phyloP scores from a whole-genome alignment of 306 rosid species.

The Crataegus laevigata region DNA sequence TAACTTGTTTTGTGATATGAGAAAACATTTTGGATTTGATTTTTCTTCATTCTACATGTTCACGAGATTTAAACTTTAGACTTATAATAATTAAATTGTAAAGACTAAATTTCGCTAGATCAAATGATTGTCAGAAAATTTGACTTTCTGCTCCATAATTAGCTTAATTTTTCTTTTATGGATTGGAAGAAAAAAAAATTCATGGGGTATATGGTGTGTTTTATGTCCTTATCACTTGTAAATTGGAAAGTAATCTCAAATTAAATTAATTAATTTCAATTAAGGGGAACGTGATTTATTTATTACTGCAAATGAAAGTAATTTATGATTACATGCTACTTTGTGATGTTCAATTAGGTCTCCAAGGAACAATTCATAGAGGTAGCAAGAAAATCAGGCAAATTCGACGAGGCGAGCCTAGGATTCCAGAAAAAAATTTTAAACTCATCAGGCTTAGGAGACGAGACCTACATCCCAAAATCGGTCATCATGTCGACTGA shows the following conservation, averaged over 20 bases:
- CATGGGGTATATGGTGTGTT: not conserved
- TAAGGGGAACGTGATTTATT: not conserved
- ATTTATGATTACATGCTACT: not conserved
- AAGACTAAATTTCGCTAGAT: not conserved
- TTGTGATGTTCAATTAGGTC: conserved; percentile 32
- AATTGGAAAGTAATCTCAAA: not conserved
- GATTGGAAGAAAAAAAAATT: no score
- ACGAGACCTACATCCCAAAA: conserved; percentile 78
- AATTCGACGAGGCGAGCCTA: conserved; percentile 61
- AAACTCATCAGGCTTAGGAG: conserved; percentile 78
- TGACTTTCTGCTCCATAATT: no score
- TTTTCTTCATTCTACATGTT: not conserved
- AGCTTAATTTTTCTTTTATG: no score
- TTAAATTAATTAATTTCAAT: not conserved
- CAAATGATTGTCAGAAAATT: no score
- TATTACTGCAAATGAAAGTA: not conserved
- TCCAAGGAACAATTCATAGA: conserved; percentile 68
- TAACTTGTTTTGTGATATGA: not conserved
- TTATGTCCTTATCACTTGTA: not conserved
- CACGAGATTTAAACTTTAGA: not conserved
- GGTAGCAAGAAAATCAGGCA: conserved; percentile 67
- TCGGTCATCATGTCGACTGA: conserved; percentile 41
- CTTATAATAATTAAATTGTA: no score
- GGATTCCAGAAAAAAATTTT: conserved; percentile 62
- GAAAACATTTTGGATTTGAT: not conserved